Conservation (phyloP, 1,284 basidiomycete genomes). For the Cryptococcus sp. region DNA sequence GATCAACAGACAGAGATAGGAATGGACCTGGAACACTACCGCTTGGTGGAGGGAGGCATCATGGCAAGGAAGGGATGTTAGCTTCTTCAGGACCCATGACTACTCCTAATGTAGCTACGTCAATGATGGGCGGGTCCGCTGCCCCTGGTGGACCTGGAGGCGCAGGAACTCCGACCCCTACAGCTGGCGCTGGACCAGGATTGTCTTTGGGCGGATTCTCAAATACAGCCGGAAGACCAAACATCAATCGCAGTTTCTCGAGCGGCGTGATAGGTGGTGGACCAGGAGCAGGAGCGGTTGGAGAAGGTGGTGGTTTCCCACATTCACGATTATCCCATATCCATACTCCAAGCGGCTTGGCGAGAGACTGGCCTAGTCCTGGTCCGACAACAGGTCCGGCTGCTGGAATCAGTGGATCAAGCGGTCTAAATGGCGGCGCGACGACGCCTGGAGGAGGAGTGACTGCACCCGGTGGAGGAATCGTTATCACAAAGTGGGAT, state of each 20-base stretch:
- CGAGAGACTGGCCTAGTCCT: conserved; percentile 8
- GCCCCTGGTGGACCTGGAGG: neutral
- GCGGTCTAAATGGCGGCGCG: neutral
- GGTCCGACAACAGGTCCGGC: neutral
- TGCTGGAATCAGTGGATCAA: neutral
- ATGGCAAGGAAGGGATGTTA: conserved; percentile 12
- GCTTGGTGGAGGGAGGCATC: conserved; percentile 10
- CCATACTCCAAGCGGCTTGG: conserved; percentile 11
- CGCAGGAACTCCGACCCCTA: neutral
- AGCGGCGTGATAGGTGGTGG: conserved; percentile 18
- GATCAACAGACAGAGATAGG: neutral
- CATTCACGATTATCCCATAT: conserved; percentile 1
- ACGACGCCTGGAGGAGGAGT: conserved; percentile 35
- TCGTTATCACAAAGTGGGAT: conserved; percentile 95
- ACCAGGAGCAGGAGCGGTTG: neutral
- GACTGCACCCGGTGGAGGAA: conserved; percentile 68
- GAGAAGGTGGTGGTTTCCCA: neutral
- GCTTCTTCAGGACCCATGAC: conserved; percentile 16
- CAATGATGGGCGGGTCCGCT: neutral
- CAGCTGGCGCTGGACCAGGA: neutral
- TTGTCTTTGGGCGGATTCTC: neutral
- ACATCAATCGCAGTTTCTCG: conserved; percentile 27
- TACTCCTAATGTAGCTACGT: conserved; percentile 7
- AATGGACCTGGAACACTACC: conserved; percentile 9
- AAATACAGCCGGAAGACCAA: conserved; percentile 12